These are phyloP conservation scores for Eucalyptus paniculata DNA, from an alignment of 345 rosid species.

Conservation along the genomic window DNA sequence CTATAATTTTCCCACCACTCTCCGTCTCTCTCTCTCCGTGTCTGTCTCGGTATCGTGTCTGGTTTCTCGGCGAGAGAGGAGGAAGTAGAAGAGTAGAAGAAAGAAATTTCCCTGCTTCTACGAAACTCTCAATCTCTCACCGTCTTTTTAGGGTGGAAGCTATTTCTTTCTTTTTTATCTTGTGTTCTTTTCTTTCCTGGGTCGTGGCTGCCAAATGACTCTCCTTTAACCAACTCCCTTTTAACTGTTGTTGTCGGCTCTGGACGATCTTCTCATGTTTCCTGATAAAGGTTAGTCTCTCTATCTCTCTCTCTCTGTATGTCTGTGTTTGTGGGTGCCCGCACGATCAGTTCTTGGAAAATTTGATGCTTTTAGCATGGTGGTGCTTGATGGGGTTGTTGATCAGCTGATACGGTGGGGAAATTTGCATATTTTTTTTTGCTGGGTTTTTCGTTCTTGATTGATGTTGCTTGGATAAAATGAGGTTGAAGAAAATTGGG, in stretches of 20 bases:
- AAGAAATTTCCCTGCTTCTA: conserved; percentile 65
- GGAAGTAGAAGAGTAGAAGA: conserved; percentile 87
- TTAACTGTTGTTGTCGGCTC: background rate
- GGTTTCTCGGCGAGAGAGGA: conserved; percentile 65
- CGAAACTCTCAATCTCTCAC: conserved; percentile 44
- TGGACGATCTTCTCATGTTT: background rate
- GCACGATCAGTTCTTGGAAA: background rate
- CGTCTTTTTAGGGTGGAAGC: background rate
- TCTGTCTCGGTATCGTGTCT: background rate
- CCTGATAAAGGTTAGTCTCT: background rate
- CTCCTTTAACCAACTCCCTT: background rate
- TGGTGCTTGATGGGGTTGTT: background rate
- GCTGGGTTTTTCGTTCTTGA: background rate
- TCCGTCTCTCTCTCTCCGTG: background rate
- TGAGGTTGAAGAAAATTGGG: background rate
- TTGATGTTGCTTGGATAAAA: background rate
- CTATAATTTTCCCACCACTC: background rate
- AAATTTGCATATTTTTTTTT: background rate
- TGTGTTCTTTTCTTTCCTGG: background rate
- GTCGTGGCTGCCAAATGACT: background rate
- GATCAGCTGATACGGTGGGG: background rate
- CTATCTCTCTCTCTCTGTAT: background rate
- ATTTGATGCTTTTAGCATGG: background rate
- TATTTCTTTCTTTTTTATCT: background rate
- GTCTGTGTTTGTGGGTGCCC: background rate